phyloP scores from a whole-genome alignment of 1,284 basidiomycete species.

The Ceratorhiza oryzae-sativae region DNA sequence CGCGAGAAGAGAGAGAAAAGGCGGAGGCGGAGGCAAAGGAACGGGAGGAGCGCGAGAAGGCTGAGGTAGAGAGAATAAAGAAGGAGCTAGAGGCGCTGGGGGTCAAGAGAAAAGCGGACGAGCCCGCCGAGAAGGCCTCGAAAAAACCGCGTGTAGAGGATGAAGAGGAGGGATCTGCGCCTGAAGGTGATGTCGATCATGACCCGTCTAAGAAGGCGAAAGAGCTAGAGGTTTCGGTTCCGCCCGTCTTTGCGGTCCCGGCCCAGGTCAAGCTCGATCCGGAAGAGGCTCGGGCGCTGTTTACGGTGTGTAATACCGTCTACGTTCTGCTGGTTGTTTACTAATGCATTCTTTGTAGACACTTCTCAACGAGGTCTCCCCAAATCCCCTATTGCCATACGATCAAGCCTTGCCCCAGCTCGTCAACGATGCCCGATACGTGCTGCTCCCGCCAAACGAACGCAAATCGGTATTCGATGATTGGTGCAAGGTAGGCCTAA shows the following conservation, averaged over 20 bases:
- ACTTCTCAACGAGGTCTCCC: slow-evolving; percentile 84
- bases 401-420: slow-evolving; percentile 93
- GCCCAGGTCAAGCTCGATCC: slow-evolving; percentile 79
- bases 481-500: slow-evolving; percentile 84
- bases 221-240: slow-evolving; percentile 50
- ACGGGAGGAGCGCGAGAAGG: slow-evolving; percentile 52
- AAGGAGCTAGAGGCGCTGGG: slow-evolving; percentile 59
- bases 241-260: slow-evolving; percentile 66
- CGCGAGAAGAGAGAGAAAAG: slow-evolving; percentile 46
- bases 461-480: slow-evolving; percentile 93
- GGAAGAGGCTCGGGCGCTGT: slow-evolving; percentile 91
- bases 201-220: slow-evolving; percentile 60
- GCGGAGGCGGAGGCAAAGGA: slow-evolving; percentile 46
- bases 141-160: slow-evolving; percentile 48
- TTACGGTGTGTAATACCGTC: slow-evolving; percentile 72
- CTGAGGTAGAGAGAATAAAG: slow-evolving; percentile 62
- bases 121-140: slow-evolving; percentile 44
- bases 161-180: slow-evolving; percentile 52
- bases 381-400: slow-evolving; percentile 96
- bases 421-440: slow-evolving; percentile 89
- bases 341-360: slow-evolving; percentile 60
- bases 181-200: slow-evolving; percentile 72
- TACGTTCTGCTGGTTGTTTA: neutral
- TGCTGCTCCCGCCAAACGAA: slow-evolving; percentile 82
- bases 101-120: slow-evolving; percentile 69